A percentile compares a stretch with the other conserved stretches of the same genome.
These are phyloP conservation scores for Aspergillus sclerotiicarbonarius DNA, from an alignment of 495 filamentous ascomycete species.

Conservation along the genomic window DNA sequence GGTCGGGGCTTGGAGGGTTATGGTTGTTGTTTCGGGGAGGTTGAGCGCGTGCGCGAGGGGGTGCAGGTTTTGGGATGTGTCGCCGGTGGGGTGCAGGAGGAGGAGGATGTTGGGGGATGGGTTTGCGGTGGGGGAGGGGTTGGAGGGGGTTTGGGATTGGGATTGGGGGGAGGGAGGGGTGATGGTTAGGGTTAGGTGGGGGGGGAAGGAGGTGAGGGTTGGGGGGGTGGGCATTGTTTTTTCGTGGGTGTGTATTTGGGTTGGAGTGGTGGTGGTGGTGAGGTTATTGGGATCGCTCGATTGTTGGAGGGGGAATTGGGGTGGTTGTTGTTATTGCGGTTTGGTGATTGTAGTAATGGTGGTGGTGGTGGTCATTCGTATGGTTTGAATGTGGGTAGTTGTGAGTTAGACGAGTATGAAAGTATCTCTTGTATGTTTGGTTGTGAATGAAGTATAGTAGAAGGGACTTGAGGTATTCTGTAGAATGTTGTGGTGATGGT, in stretches of 20 bases:
- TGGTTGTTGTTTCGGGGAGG: conserved; percentile 74
- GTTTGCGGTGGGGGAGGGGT: neutral
- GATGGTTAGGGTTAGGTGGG: conserved; percentile 5
- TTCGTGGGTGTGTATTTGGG: too few relatives aligned
- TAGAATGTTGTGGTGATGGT: neutral
- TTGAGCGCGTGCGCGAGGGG: conserved; percentile 68
- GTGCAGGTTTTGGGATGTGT: conserved; percentile 67
- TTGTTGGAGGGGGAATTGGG: too few relatives aligned
- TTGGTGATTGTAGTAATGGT: too few relatives aligned
- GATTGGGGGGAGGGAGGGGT: conserved; percentile 4
- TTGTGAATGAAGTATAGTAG: neutral
- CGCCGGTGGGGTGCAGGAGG: conserved; percentile 89
- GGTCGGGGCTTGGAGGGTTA: conserved; percentile 72
- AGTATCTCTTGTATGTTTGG: neutral
- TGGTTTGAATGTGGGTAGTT: too few relatives aligned
- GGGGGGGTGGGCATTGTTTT: neutral
- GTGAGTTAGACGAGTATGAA: neutral
- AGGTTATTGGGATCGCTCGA: too few relatives aligned
- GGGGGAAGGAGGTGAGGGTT: conserved; percentile 9
- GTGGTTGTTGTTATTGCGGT: too few relatives aligned
- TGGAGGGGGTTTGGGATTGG: neutral
- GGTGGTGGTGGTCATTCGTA: too few relatives aligned
- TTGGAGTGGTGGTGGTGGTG: neutral
- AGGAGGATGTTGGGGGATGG: conserved; percentile 67
- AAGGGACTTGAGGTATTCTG: too few relatives aligned